phyloP scores from a whole-genome alignment of 345 rosid species.

The Chamaenerion angustifolium region DNA sequence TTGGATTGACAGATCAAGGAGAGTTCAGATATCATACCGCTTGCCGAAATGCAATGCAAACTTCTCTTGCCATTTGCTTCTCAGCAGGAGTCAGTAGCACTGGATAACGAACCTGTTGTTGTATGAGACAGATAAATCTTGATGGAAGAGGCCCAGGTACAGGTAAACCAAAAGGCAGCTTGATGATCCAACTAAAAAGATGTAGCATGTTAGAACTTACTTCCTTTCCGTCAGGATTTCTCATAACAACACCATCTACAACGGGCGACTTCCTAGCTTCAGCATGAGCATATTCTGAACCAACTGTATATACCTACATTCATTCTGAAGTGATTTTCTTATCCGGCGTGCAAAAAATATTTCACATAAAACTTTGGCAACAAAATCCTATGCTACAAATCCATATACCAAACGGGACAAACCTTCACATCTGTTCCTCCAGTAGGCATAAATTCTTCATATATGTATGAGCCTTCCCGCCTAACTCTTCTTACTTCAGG shows the following conservation, averaged over 20 bases:
- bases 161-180: not conserved
- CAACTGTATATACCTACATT: conserved; percentile 84
- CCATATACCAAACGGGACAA: not conserved
- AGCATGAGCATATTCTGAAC: conserved; percentile 97
- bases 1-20: too few relatives aligned
- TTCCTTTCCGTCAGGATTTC: conserved; percentile 96
- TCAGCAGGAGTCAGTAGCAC: conserved; percentile 81
- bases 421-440: conserved; percentile 99
- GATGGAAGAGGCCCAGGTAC: not conserved
- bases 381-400: not conserved
- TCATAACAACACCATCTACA: conserved; percentile 99
- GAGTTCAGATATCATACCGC: conserved; percentile 39
- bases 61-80: conserved; percentile 99
- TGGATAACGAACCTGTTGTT: conserved; percentile 79
- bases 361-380: not conserved
- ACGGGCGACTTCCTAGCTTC: conserved; percentile 99
- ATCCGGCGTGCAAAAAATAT: not conserved
- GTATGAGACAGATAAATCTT: not conserved
- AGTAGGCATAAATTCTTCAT: conserved; percentile 98
- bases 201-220: conserved; percentile 27
- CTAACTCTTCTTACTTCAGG: conserved; percentile 97
- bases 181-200: not conserved
- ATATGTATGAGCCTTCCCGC: conserved; percentile 96
- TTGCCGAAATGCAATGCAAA: conserved; percentile 93
- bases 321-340: conserved; percentile 2